Evolutionary conservation across 2,329 filamentous ascomycete species (phyloP), one percentile per base, ranked within the genome.

Genomic region (Sclerotinia trifoliorum): DNA sequence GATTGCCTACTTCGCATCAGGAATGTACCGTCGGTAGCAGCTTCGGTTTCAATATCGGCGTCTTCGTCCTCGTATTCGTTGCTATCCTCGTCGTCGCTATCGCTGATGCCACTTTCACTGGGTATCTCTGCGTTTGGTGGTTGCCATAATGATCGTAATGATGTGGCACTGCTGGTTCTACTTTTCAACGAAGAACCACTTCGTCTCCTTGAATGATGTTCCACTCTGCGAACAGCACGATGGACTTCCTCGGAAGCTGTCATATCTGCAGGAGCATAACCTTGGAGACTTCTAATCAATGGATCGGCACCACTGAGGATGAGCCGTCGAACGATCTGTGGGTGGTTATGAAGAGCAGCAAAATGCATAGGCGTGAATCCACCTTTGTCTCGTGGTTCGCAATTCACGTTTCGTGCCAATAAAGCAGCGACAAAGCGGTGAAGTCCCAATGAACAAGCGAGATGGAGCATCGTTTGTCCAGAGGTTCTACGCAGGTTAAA

Each of bases 351-450:
- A 75, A 96, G 85, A 35, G 90, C 88, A 26, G 93, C 92, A 76
- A 94, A 86, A 78, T 96, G 92, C 80, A 96, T 84, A 19, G 93
- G 88, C 5, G 91, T 93, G 78, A 92, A 94, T 29, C 92, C 92
- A 62, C 90, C 90, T 71, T 88, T 90, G 77, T 96, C 93, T 67
- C 88, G 85, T 49, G 88, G 81, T 74, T 94, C 88, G 0, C 90
- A 87, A 75, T 90, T 90, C 26, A 91, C 92, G n/a, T 92, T 91
- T 71, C 91, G 86, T 13, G 89, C 90, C 26, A 96, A 81, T 35
- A 96, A 83, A 42, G 89, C 91, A 17, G 90, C 90, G 62, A 91
- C 91, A 71, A 96, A 90, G 58, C 90, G 86, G 71, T 89, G 86
- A 73, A 93, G 85, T 7, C 92, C 92, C 17, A 94, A 80, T 11